These are phyloP conservation scores for Teratosphaeria gauchensis DNA, from an alignment of 2,329 filamentous ascomycete species.

Conservation along the genomic window DNA sequence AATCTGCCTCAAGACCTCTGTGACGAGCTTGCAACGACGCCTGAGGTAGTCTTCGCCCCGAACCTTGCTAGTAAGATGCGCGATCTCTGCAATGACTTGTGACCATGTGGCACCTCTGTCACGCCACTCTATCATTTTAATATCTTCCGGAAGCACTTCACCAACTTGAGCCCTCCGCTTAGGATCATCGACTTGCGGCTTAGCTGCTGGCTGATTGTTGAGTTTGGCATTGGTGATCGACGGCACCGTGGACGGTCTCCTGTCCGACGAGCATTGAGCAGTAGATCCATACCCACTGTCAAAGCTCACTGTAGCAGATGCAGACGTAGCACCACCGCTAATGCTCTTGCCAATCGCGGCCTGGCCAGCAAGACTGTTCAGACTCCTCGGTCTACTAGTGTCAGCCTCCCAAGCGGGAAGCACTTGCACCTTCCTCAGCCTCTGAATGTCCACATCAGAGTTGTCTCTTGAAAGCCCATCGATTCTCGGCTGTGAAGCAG, in stretches of 20 bases:
- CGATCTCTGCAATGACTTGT: not conserved
- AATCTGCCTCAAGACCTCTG: not conserved
- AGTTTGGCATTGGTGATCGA: not conserved
- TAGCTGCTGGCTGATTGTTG: not conserved
- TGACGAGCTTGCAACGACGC: not conserved
- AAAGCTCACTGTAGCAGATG: not conserved
- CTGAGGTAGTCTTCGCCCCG: not conserved
- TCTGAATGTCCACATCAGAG: not conserved
- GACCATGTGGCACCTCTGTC: not conserved
- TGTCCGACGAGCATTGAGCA: not conserved
- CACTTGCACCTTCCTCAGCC: not conserved
- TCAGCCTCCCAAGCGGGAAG: not conserved
- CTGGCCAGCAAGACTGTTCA: not conserved
- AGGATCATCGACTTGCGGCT: not conserved
- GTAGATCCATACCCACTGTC: not conserved
- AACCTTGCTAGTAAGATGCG: not conserved
- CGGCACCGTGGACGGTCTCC: not conserved
- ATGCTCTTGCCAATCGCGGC: not conserved
- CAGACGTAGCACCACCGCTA: not conserved
- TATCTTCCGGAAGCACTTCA: slow-evolving; percentile 2
- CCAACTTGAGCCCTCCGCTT: not conserved
- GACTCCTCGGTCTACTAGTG: not conserved
- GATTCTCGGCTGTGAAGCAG: not conserved
- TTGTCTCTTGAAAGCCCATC: not conserved
- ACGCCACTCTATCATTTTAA: not conserved